Percentiles rank a stretch among this genome's conserved stretches.
Evolutionary conservation across 2,329 filamentous ascomycete genomes (phyloP).

Genomic region (Trichoderma harzianum): DNA sequence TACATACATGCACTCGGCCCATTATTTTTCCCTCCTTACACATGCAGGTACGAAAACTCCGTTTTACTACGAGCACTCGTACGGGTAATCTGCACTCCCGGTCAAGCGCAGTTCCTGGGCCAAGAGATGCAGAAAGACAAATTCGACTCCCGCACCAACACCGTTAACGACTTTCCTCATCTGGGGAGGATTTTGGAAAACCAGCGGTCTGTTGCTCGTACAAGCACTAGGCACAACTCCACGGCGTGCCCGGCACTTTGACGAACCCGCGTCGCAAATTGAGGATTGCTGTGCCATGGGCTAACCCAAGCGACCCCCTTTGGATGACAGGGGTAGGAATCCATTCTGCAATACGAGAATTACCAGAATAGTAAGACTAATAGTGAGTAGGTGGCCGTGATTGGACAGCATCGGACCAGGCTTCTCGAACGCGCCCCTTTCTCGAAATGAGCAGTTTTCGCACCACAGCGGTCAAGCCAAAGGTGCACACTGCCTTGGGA

Average conservation of each 20-base stretch:
- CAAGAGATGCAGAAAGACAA: neutral
- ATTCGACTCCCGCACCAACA: neutral
- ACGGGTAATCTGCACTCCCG: neutral
- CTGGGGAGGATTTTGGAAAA: neutral
- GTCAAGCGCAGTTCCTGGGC: neutral
- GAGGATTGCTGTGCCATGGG: conserved; percentile 2
- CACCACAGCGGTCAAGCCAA: conserved; percentile 7
- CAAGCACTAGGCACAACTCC: neutral
- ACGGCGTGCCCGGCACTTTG: neutral
- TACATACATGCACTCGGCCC: neutral
- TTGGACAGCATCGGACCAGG: conserved; percentile 3
- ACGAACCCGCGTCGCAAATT: conserved; percentile 5
- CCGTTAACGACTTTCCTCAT: conserved; percentile 6
- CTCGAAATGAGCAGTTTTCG: conserved; percentile 11
- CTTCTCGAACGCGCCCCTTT: conserved; percentile 9
- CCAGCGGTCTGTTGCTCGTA: neutral
- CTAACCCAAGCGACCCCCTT: conserved; percentile 12
- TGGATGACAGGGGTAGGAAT: neutral
- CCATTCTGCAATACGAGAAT: conserved; percentile 16
- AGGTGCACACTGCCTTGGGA: neutral
- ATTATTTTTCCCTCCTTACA: neutral
- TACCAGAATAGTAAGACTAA: conserved; percentile 15
- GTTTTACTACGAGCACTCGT: neutral
- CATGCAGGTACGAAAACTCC: neutral
- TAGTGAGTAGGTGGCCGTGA: neutral